Evolutionary conservation across 768 basidiomycete species (phyloP).

Genomic region (Coprinopsis strossmayeri): DNA sequence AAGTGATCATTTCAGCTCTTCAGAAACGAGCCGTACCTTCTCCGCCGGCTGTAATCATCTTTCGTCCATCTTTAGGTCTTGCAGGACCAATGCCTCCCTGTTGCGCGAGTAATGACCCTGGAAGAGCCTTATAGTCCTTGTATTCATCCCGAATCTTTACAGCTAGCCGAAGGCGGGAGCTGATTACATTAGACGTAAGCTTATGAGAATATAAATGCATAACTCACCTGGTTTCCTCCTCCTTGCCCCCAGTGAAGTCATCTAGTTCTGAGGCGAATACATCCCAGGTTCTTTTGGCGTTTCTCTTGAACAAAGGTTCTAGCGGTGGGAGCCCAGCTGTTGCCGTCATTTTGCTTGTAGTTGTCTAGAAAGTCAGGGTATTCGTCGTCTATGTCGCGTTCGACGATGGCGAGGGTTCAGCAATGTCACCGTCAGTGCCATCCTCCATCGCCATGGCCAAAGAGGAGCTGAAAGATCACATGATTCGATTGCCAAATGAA

Average conservation of each 20-base stretch:
- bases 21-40: too few species aligned
- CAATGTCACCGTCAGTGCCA: too few species aligned
- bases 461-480: too few species aligned
- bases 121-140: conserved; percentile 77
- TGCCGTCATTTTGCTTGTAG: conserved; percentile 23
- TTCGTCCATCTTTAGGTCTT: conserved; percentile 50
- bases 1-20: too few species aligned
- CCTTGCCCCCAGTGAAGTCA: conserved; percentile 39
- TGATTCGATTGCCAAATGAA: too few species aligned
- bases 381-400: background rate
- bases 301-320: conserved; percentile 54
- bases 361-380: background rate
- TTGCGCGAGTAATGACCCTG: conserved; percentile 72
- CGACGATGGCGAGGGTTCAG: background rate
- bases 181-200: conserved; percentile 19
- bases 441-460: too few species aligned
- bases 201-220: background rate
- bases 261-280: conserved; percentile 64
- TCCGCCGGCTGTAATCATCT: conserved; percentile 72
- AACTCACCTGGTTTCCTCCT: conserved; percentile 67
- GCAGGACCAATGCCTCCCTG: conserved; percentile 79
- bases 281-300: conserved; percentile 66
- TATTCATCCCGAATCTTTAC: conserved; percentile 92
- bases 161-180: conserved; percentile 67
- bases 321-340: conserved; percentile 56